Percentiles rank a stretch among this genome's conserved stretches.
Conservation (phyloP, 371 early-diverging fungal species). For the Apophysomyces trapeziformis region DNA sequence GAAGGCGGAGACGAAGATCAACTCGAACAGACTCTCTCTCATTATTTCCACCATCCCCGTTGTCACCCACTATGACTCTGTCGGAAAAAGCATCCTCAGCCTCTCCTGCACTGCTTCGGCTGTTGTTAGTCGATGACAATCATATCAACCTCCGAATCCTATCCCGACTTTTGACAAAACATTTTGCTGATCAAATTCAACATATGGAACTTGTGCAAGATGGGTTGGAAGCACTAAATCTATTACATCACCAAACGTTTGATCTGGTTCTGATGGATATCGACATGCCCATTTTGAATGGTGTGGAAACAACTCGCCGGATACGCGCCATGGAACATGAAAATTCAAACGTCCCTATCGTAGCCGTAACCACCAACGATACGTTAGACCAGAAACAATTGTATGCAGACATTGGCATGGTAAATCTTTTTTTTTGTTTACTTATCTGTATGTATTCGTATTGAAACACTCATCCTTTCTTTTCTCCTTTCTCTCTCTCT, state of each 20-base stretch:
- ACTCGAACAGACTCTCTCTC: neutral
- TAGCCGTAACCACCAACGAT: constrained; percentile 70
- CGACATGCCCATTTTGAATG: constrained; percentile 67
- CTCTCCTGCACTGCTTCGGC: neutral
- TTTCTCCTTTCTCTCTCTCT: too few relatives aligned
- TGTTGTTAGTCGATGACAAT: constrained; percentile 65
- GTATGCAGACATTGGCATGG: constrained; percentile 43
- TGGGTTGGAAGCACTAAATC: constrained; percentile 51
- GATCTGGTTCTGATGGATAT: constrained; percentile 70
- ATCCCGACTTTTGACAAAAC: constrained; percentile 51
- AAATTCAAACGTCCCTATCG: constrained; percentile 52
- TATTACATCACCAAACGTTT: constrained; percentile 45
- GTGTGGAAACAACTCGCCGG: constrained; percentile 56
- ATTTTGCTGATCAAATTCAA: constrained; percentile 53
- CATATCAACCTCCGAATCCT: constrained; percentile 60
- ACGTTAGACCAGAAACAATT: constrained; percentile 27
- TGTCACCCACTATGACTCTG: neutral
- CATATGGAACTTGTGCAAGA: constrained; percentile 48
- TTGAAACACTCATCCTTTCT: too few relatives aligned
- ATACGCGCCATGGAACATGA: constrained; percentile 32
- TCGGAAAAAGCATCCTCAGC: neutral
- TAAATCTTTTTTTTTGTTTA: neutral
- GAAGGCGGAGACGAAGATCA: neutral
- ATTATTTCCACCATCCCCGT: constrained; percentile 1
- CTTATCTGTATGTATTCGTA: too few relatives aligned